Evolutionary conservation across 306 rosid species (phyloP).

Genomic region (Elaeagnus macrophylla): DNA sequence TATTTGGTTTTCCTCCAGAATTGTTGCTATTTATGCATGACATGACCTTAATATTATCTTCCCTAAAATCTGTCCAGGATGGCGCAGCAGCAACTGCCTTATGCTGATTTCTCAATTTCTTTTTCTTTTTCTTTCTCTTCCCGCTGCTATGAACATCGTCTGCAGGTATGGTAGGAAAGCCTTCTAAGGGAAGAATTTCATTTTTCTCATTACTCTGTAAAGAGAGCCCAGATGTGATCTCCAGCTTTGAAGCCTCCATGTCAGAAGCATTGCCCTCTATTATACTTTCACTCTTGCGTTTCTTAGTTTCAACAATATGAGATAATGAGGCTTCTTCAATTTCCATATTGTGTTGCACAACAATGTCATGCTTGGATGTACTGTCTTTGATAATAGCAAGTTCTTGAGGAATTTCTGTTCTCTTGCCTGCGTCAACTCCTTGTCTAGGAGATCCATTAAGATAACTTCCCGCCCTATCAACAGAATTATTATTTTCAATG

Average conservation of each 20-base stretch:
- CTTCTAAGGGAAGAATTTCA: conserved; percentile 23
- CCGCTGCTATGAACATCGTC: conserved; percentile 20
- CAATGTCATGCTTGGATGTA: conserved; percentile 15
- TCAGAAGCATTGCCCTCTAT: conserved; percentile 8
- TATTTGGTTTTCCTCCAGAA: conserved; percentile 14
- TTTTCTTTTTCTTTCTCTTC: conserved; percentile 25
- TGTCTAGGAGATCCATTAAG: not conserved
- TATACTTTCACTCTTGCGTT: conserved; percentile 15
- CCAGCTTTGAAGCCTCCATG: conserved; percentile 5
- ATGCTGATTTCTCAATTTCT: conserved; percentile 20
- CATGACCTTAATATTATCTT: conserved; percentile 15
- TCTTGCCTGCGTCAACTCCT: conserved; percentile 18
- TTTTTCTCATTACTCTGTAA: conserved; percentile 24
- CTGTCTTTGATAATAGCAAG: conserved; percentile 7
- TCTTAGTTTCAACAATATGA: conserved; percentile 19
- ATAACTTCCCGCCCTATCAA: conserved; percentile 10
- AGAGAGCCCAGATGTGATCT: conserved; percentile 20
- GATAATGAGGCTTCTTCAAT: conserved; percentile 18
- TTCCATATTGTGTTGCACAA: conserved; percentile 8
- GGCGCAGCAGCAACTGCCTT: conserved; percentile 21
- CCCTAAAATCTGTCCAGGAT: conserved; percentile 26
- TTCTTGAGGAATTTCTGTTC: conserved; percentile 30
- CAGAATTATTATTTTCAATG: not conserved
- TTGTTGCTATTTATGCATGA: conserved; percentile 5
- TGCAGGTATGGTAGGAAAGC: conserved; percentile 22